Conservation (phyloP, 345 rosid species). For the Rhodamnia argentea region DNA sequence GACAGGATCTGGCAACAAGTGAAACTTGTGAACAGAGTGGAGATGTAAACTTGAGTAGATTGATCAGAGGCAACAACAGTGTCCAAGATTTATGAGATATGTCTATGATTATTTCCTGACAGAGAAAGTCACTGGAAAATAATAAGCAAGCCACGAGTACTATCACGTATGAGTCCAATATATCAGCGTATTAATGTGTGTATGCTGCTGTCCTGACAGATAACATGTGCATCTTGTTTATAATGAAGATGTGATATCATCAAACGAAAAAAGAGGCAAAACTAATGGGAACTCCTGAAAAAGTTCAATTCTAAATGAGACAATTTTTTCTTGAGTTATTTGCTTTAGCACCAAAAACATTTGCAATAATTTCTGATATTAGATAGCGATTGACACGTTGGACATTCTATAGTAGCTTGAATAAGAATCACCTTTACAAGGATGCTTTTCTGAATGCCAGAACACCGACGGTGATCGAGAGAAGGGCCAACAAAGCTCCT, state of each 20-base stretch:
- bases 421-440: background rate
- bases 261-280: background rate
- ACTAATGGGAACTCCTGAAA: background rate
- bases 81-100: background rate
- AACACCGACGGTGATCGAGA: constrained; percentile 34
- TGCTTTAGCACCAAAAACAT: background rate
- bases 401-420: background rate
- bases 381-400: background rate
- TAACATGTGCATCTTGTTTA: background rate
- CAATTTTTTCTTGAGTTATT: background rate
- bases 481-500: constrained; percentile 46
- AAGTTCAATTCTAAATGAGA: background rate
- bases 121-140: background rate
- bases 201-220: background rate
- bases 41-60: background rate
- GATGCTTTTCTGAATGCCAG: constrained; percentile 27
- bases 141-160: background rate
- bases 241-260: background rate
- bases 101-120: background rate
- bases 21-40: background rate
- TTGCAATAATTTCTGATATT: background rate
- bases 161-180: background rate
- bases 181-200: background rate
- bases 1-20: background rate
- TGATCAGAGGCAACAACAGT: background rate